Evolutionary conservation across 2,329 filamentous ascomycete genomes (phyloP).

Genomic region (Phialophora expanda): DNA sequence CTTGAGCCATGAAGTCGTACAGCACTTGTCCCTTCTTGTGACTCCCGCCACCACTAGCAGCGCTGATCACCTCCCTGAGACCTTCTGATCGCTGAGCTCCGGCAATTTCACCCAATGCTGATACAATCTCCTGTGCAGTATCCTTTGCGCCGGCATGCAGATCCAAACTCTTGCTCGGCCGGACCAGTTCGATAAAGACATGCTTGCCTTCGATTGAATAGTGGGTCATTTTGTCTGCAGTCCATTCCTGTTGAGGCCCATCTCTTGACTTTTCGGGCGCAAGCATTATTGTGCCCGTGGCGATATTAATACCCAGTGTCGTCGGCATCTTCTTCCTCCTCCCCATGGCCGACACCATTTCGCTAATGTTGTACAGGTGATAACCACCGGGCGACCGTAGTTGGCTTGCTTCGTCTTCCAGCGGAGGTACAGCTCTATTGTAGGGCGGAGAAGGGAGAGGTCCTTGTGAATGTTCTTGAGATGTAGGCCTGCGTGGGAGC

Average conservation of each 20-base stretch:
- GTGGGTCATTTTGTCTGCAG: constrained; percentile 91
- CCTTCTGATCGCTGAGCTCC: constrained; percentile 82
- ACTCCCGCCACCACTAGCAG: constrained; percentile 66
- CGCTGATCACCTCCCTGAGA: constrained; percentile 82
- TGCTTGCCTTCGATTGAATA: constrained; percentile 98
- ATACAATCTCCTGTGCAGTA: constrained; percentile 91
- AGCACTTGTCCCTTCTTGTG: constrained; percentile 85
- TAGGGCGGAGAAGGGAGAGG: constrained; percentile 62
- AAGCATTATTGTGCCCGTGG: constrained; percentile 86
- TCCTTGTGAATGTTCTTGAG: constrained; percentile 54
- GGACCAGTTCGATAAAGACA: constrained; percentile 90
- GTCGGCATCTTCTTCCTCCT: constrained; percentile 98
- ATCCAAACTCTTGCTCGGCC: constrained; percentile 92
- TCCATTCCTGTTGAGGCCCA: constrained; percentile 89
- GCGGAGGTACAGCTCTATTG: constrained; percentile 54
- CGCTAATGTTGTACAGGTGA: constrained; percentile 94
- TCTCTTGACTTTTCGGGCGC: constrained; percentile 83
- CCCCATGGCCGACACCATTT: constrained; percentile 96
- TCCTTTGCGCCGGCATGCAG: constrained; percentile 98
- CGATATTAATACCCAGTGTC: constrained; percentile 90
- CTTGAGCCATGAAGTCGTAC: constrained; percentile 96
- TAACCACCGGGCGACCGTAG: constrained; percentile 74
- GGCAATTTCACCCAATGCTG: constrained; percentile 83
- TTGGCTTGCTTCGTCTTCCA: constrained; percentile 53
- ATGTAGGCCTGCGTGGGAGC: constrained; percentile 67